Conservation (phyloP, 495 filamentous ascomycete species). For the Xylaria longipes region DNA sequence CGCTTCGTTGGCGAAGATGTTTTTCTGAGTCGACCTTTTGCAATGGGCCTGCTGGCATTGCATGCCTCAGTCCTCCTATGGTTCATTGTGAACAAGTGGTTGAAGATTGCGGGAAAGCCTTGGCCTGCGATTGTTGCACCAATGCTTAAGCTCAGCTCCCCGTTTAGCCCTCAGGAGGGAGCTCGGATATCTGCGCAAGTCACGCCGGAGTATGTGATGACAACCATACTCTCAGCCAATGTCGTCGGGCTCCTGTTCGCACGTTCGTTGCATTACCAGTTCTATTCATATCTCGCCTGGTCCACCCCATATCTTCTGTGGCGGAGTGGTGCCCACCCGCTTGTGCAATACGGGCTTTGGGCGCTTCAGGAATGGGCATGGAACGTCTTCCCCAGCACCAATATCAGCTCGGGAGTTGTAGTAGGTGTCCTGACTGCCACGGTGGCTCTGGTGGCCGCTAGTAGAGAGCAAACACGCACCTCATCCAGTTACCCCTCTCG, state of each 20-base stretch:
- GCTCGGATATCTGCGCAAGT: slow-evolving; percentile 62
- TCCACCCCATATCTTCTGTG: slow-evolving; percentile 90
- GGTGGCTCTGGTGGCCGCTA: slow-evolving; percentile 57
- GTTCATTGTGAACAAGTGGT: slow-evolving; percentile 62
- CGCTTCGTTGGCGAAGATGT: slow-evolving; percentile 82
- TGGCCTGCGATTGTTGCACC: slow-evolving; percentile 57
- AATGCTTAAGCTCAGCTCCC: slow-evolving; percentile 58
- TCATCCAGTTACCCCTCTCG: slow-evolving; percentile 28
- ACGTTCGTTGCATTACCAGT: slow-evolving; percentile 93
- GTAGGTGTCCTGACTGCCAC: slow-evolving; percentile 71
- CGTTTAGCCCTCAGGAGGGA: slow-evolving; percentile 59
- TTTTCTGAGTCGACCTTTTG: slow-evolving; percentile 80
- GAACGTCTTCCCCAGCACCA: slow-evolving; percentile 95
- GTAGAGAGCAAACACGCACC: slow-evolving; percentile 35
- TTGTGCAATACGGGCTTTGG: slow-evolving; percentile 77
- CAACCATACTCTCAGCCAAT: slow-evolving; percentile 78
- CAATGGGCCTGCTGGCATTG: slow-evolving; percentile 67
- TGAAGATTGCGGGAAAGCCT: slow-evolving; percentile 53
- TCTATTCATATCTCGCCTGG: slow-evolving; percentile 94
- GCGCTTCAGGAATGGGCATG: slow-evolving; percentile 92
- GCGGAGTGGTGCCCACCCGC: slow-evolving; percentile 75
- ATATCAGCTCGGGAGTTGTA: slow-evolving; percentile 76
- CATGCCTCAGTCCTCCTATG: slow-evolving; percentile 70
- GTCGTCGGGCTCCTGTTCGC: slow-evolving; percentile 89
- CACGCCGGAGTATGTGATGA: slow-evolving; percentile 78